Evolutionary conservation across 805 yeast species (phyloP).

Genomic region (Metschnikowia cubensis): DNA sequence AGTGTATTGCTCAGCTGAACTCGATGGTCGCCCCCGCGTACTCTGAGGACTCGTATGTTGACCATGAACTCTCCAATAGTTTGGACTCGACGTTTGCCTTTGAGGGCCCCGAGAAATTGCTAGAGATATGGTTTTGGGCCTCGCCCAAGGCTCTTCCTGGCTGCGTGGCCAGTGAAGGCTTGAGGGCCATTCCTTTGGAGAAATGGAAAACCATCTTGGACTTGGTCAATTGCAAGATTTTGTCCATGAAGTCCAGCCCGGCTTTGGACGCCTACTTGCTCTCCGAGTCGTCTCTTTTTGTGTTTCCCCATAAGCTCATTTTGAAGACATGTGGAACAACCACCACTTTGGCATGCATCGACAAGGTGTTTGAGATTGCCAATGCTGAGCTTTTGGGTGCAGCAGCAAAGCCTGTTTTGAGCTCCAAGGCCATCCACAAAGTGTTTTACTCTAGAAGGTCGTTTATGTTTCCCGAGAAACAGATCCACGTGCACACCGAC

Average conservation of each 20-base stretch:
- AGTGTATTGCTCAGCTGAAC: background rate
- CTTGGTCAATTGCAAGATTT: constrained; percentile 80
- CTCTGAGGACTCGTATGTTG: constrained; percentile 51
- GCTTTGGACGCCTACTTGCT: constrained; percentile 78
- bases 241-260: constrained; percentile 68
- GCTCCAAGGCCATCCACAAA: constrained; percentile 47
- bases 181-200: constrained; percentile 59
- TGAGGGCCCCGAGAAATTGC: constrained; percentile 94
- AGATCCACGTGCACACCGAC: constrained; percentile 71
- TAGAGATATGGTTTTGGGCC: constrained; percentile 85
- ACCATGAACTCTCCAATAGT: constrained; percentile 72
- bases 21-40: constrained; percentile 43
- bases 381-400: constrained; percentile 12
- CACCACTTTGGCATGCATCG: constrained; percentile 76
- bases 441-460: constrained; percentile 88
- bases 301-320: constrained; percentile 78
- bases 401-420: constrained; percentile 10
- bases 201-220: constrained; percentile 74
- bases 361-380: constrained; percentile 50
- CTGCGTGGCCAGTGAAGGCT: constrained; percentile 40
- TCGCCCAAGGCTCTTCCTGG: constrained; percentile 37
- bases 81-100: constrained; percentile 89
- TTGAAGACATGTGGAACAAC: constrained; percentile 97
- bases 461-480: constrained; percentile 89
- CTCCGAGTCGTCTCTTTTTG: constrained; percentile 87